Base-by-base conservation (phyloP, 169 alveolate genomes). In the Perkinsus marinus region DNA sequence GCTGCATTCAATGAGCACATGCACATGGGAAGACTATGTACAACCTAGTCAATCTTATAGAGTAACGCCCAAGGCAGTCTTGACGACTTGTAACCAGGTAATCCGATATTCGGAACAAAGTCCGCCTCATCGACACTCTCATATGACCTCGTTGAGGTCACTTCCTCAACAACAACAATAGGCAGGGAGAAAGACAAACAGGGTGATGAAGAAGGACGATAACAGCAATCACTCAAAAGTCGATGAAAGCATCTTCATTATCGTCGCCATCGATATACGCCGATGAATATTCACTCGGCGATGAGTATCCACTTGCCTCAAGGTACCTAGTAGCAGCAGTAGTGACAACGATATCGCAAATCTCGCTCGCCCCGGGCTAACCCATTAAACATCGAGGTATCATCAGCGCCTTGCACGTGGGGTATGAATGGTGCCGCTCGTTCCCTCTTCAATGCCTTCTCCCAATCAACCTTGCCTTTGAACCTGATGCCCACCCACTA, bases 381-480 rank as follows among this genome's bases (percentile, higher is more conserved):
- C 68, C 93, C 94, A 68, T 95, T 97, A 92, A 96, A 96, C 92
- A 94, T 94, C 47, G 93, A 92, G 26, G 96, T 95, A 92, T 96
- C 98, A 39, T 93, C 95, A 30, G 92, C 93, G 90, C 94, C 94
- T 91, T 95, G 92, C 26, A 96, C 92, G 39, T 91, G 92, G 43
- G 98, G 98, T 39, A 93, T 92, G 96, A 96, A 96, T 36, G 97
- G 98, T 34, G 98, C 95, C 5, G 96, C 95, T 30, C 95, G 93
- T 43, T 95, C 91, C 91, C 94, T 93, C 46, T 92, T 68, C 57
- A 92, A 92, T 7, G 95, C 96, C 37, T 39, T 38, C 7, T 68
- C 93, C 98, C 98, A 96, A 92, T 96, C 97, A 0, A 95, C n/a
- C n/a, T n/a, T 96, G 41, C 97, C 97, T 92, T 93, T 93, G 92